Evolutionary conservation across 306 rosid species (phyloP).

Genomic region (Castanea sativa): DNA sequence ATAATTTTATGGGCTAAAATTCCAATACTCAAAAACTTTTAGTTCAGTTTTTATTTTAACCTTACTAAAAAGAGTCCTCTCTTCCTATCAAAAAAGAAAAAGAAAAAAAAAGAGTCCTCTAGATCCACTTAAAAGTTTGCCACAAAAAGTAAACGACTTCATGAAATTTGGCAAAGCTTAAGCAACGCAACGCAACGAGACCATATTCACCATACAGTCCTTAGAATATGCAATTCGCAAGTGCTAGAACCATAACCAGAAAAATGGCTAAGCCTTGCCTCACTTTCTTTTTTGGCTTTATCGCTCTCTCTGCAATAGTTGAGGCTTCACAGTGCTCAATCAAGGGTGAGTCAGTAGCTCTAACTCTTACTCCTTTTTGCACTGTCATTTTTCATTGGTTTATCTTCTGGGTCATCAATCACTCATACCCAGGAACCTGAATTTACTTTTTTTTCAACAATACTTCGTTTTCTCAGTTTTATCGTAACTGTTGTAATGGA

Average conservation of each 20-base stretch:
- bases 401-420: not conserved
- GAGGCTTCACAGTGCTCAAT: slow-evolving; percentile 67
- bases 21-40: no score
- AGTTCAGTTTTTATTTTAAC: no score
- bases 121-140: no score
- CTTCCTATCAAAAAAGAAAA: no score
- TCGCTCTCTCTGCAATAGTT: slow-evolving; percentile 36
- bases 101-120: no score
- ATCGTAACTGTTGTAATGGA: not conserved
- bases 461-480: not conserved
- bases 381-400: not conserved
- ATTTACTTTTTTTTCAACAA: not conserved
- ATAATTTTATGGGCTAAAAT: no score
- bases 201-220: no score
- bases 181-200: no score
- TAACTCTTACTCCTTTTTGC: slow-evolving; percentile 2
- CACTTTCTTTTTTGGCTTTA: slow-evolving; percentile 26
- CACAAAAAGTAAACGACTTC: no score
- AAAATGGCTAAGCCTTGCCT: slow-evolving; percentile 41
- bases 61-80: no score
- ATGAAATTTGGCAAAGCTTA: no score
- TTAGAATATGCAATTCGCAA: no score
- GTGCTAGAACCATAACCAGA: not conserved
- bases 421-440: not conserved
- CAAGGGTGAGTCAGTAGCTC: slow-evolving; percentile 27